phyloP scores from a whole-genome alignment of 2,329 filamentous ascomycete species.

The Orbilia ellipsospora region DNA sequence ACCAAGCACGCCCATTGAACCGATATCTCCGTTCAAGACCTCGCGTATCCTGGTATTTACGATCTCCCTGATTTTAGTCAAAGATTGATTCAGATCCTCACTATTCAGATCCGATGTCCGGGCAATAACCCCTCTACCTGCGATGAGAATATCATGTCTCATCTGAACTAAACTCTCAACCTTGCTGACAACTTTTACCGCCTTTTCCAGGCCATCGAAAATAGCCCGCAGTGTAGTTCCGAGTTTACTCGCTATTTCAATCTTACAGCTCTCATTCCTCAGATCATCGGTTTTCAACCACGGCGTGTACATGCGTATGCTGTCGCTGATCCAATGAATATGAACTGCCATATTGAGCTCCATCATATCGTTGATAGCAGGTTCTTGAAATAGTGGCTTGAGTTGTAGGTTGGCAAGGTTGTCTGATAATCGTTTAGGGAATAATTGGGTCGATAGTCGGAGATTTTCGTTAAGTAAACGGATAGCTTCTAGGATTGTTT shows the following conservation, averaged over 20 bases:
- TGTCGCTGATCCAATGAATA: constrained; percentile 70
- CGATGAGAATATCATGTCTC: constrained; percentile 53
- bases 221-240: constrained; percentile 64
- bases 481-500: constrained; percentile 67
- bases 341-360: constrained; percentile 71
- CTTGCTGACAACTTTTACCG: constrained; percentile 56
- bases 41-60: constrained; percentile 53
- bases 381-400: constrained; percentile 69
- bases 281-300: constrained; percentile 72
- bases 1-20: constrained; percentile 23
- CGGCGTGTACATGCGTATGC: constrained; percentile 73
- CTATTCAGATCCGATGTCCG: constrained; percentile 40
- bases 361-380: constrained; percentile 66
- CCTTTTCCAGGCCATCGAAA: constrained; percentile 55
- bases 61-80: constrained; percentile 41
- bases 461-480: constrained; percentile 71
- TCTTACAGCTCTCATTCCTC: constrained; percentile 57
- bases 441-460: constrained; percentile 67
- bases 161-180: constrained; percentile 57
- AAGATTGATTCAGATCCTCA: constrained; percentile 41
- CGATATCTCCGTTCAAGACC: constrained; percentile 43
- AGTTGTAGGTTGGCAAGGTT: constrained; percentile 69
- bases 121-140: constrained; percentile 37
- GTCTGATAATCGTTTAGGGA: constrained; percentile 70
- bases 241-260: constrained; percentile 62